Percentiles rank a stretch among this genome's conserved stretches.
Evolutionary conservation across 2,329 filamentous ascomycete species (phyloP).

Genomic region (Trichothecium roseum): DNA sequence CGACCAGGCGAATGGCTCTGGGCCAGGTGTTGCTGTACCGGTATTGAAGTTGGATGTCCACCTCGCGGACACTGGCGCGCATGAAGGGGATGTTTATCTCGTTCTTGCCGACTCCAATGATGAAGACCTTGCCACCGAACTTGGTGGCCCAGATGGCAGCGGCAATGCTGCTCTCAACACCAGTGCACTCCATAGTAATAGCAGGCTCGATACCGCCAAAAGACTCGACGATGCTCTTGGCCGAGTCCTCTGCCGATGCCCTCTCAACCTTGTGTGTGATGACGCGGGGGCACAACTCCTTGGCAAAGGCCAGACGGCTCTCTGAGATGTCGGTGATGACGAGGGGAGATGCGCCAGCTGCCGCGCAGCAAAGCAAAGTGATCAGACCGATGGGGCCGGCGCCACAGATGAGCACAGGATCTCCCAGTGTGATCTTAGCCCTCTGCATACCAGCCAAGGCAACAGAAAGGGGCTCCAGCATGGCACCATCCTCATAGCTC

Average conservation of each 20-base stretch:
- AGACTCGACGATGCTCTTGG: conserved; percentile 52
- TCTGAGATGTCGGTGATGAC: conserved; percentile 94
- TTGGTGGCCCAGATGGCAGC: conserved; percentile 82
- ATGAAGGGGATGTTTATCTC: conserved; percentile 96
- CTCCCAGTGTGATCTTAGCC: conserved; percentile 69
- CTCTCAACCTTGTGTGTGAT: conserved; percentile 70
- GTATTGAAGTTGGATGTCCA: conserved; percentile 95
- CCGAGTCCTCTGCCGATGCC: conserved; percentile 59
- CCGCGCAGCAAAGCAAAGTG: conserved; percentile 71
- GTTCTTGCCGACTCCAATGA: conserved; percentile 90
- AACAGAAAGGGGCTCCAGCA: conserved; percentile 84
- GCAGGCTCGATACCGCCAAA: conserved; percentile 75
- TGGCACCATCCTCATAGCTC: conserved; percentile 81
- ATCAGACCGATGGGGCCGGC: conserved; percentile 91
- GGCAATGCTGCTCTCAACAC: conserved; percentile 80
- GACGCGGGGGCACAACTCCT: conserved; percentile 68
- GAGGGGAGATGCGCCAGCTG: conserved; percentile 81
- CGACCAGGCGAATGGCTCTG: conserved; percentile 75
- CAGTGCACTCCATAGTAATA: conserved; percentile 84
- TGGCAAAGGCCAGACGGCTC: conserved; percentile 73
- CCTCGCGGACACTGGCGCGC: conserved; percentile 79
- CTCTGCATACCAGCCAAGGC: conserved; percentile 82
- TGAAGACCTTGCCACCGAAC: conserved; percentile 94
- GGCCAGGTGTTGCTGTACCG: conserved; percentile 96
- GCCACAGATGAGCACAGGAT: conserved; percentile 81